Conservation (phyloP, 2,329 filamentous ascomycete species). For the Lasiodiplodia gonubiensis region DNA sequence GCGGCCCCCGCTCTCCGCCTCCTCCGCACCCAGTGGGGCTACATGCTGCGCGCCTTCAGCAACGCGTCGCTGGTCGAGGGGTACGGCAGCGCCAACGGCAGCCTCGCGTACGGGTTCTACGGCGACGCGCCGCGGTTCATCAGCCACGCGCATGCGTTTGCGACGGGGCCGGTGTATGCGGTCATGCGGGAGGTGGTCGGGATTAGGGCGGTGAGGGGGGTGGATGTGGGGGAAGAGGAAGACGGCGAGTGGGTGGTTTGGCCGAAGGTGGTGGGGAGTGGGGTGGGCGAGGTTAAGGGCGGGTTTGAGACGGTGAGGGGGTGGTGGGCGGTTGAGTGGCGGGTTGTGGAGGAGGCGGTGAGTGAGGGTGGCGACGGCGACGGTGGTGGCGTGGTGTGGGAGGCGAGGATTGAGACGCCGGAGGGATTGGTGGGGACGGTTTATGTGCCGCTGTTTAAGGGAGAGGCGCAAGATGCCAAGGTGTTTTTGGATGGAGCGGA, state of each 20-base stretch:
- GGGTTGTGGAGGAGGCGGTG: background rate
- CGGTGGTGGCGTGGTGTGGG: background rate
- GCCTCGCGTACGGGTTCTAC: background rate
- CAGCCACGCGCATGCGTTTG: background rate
- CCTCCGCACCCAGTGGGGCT: slow-evolving; percentile 3
- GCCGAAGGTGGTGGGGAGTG: slow-evolving; percentile 3
- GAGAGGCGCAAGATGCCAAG: background rate
- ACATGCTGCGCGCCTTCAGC: background rate
- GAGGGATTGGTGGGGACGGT: background rate
- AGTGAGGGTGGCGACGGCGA: background rate
- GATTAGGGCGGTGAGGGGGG: background rate
- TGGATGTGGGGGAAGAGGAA: background rate
- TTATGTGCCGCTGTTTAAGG: background rate
- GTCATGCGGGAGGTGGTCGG: background rate
- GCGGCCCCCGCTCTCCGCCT: background rate
- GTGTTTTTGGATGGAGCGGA: background rate
- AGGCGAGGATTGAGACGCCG: background rate
- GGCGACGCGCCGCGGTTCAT: background rate
- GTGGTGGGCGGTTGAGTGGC: background rate
- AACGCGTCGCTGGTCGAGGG: background rate
- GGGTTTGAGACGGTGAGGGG: background rate
- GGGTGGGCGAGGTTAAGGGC: background rate
- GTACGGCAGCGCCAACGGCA: background rate
- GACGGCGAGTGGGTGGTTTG: background rate
- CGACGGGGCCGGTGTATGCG: background rate